These are phyloP conservation scores for Pythium monospermum DNA, from an alignment of 352 stramenopile species.

Conservation along the genomic window DNA sequence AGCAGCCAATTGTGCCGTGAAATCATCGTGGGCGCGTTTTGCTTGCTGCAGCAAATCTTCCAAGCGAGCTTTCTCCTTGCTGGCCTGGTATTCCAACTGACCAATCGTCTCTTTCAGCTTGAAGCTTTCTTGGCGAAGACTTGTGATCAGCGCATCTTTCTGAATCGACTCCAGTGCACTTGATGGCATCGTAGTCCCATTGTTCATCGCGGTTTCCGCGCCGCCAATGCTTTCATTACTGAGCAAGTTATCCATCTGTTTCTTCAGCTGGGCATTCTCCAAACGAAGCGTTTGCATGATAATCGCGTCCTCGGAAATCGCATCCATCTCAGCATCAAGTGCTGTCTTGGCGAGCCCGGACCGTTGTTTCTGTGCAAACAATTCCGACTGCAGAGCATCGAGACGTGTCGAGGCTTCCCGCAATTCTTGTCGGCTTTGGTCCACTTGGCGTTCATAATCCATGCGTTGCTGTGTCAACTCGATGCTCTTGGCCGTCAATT, in stretches of 20 bases:
- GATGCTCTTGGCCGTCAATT: slow-evolving; percentile 59
- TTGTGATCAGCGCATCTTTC: slow-evolving; percentile 45
- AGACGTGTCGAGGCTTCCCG: slow-evolving; percentile 70
- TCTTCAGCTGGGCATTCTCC: slow-evolving; percentile 82
- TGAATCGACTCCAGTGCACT: slow-evolving; percentile 35
- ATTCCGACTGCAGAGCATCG: slow-evolving; percentile 88
- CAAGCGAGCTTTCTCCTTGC: slow-evolving; percentile 26
- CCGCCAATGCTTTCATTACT: slow-evolving; percentile 19
- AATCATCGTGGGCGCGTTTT: slow-evolving; percentile 25
- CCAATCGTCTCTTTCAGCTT: slow-evolving; percentile 44
- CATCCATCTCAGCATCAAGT: slow-evolving; percentile 84
- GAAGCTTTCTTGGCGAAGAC: slow-evolving; percentile 54
- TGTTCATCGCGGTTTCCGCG: background rate
- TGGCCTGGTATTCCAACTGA: slow-evolving; percentile 17
- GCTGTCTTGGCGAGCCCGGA: slow-evolving; percentile 50
- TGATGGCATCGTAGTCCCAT: background rate
- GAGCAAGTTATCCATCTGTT: slow-evolving; percentile 72
- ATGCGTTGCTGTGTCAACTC: slow-evolving; percentile 81
- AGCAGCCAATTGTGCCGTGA: slow-evolving; percentile 33
- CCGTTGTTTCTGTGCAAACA: slow-evolving; percentile 86
- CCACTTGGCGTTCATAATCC: slow-evolving; percentile 65
- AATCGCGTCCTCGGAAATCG: slow-evolving; percentile 80
- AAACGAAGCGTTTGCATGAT: slow-evolving; percentile 71
- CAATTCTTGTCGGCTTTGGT: slow-evolving; percentile 46
- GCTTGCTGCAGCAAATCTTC: slow-evolving; percentile 30